Conservation (phyloP, 2,329 filamentous ascomycete genomes). For the Fusarium clavum region DNA sequence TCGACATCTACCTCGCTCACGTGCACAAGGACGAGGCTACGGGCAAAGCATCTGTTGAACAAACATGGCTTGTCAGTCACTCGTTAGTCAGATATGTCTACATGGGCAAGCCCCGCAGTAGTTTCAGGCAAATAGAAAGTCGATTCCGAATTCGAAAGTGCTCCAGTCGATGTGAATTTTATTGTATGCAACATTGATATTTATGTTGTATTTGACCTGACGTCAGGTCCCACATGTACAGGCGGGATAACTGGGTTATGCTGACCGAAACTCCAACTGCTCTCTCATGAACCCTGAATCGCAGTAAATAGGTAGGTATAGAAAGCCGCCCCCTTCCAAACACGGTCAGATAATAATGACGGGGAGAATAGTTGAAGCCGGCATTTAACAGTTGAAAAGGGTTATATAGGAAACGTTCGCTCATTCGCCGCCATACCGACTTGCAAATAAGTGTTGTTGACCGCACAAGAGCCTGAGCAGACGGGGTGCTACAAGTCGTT, state of each 20-base stretch:
- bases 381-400: neutral
- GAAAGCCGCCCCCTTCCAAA: neutral
- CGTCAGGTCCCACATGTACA: constrained; percentile 12
- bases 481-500: constrained; percentile 43
- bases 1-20: constrained; percentile 33
- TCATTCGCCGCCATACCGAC: neutral
- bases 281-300: neutral
- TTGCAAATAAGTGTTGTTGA: neutral
- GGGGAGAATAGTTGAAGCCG: constrained; percentile 26
- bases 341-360: constrained; percentile 2
- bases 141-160: constrained; percentile 38
- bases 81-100: constrained; percentile 48
- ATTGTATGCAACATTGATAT: neutral
- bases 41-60: constrained; percentile 46
- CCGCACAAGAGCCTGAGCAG: neutral
- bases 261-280: neutral
- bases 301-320: neutral
- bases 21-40: constrained; percentile 47
- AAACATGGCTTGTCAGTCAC: constrained; percentile 51
- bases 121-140: constrained; percentile 49
- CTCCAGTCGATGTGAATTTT: constrained; percentile 11
- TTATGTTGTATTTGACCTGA: constrained; percentile 6
- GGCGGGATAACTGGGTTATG: neutral
- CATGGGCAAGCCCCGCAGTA: constrained; percentile 51
- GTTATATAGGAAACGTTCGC: neutral